Evolutionary conservation across 2,329 filamentous ascomycete genomes (phyloP), one percentile per base, ranked within the genome.

Genomic region (Claviceps arundinis): DNA sequence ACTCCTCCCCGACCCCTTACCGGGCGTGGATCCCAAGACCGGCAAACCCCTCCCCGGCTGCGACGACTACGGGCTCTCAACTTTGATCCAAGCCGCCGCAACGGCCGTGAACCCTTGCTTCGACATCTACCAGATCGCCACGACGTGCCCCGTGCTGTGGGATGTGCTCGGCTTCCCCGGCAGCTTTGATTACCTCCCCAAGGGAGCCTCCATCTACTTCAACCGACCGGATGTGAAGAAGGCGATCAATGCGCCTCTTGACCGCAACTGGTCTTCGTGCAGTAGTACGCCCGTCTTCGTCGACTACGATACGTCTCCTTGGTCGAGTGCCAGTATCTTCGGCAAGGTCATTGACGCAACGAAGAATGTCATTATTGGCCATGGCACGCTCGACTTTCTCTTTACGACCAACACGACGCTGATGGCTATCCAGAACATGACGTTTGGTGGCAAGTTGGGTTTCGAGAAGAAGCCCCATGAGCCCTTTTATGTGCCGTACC

Each of bases 381-480:
- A 90, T 62, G 86, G 85, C n/a, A 70, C 77, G 48, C 74, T 85
- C 17, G 87, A 89, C 68, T 85, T 76, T 62, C 73, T 85, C 56
- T 73, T 87, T 5, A 71, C 84, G 22, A 71, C 74, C 61, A 84
- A 87, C 63, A 85, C 84, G 19, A 85, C 84, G 0, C 72, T 90
- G 3, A 68, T 87, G 9, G 75, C 77, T 0, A 82, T 89, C 55
- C 85, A 90, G 64, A 90, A 89, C 70, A 87, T 89, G 81, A 89
- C 85, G 0, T 90, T 81, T 79, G 78, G 79, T 55, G 85, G 85
- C 7, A 63, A 72, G 40, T 78, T 84, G 47, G 86, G 86, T 0
- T 89, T 90, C 71, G 76, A 81, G 56, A 61, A 64, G 1, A 65
- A 68, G 0, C 86, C 85, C 0, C 62, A 63, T 1, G 74, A 80